Base-by-base conservation (phyloP, 1,284 basidiomycete genomes). In the Schizophyllum amplum region DNA sequence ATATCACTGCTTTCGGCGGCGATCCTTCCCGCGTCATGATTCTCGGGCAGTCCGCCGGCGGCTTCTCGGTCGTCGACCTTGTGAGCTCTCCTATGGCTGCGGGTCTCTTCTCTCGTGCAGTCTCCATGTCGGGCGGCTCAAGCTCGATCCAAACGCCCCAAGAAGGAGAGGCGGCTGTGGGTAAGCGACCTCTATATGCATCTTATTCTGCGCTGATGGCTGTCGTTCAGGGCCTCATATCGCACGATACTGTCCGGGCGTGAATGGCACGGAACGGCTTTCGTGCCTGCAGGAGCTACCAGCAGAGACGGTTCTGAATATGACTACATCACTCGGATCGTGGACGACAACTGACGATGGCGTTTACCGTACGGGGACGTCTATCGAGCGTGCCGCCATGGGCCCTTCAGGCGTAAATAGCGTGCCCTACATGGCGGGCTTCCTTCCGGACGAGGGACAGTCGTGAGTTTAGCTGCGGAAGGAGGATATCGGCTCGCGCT, bases 11-110 rank as follows among this genome's bases (percentile, higher is more conserved):
- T 15, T 74, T 75, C 65, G 70, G 59, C 1, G 57, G 59, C 5
- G 57, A 60, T n/a, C 57, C 57, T 20, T 24, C 52, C 5, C 57
- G 55, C 15, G 70, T 77, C 55, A 75, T 71, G 5, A 68, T 75
- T 26, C 68, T 70, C 52, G 75, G 75, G 1, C 72, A 75, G 63
- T 72, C 70, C 47, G 72, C 75, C 15, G 74, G 73, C 27, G 73
- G 70, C 9, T 68, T 65, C 15, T 66, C 70, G 1, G 71, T 74
- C 17, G 49, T 57, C 15, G 60, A 57, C 21, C 56, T 61, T 5
- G 23, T 60, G 0, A 56, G 22, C 9, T 59, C 61, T 2, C 60
- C 58, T 6, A 58, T 56, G 46, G 61, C 61, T 13, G 49, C 24
- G 3, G 60, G 61, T 0, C 53, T 62, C 13, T 62, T 61, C 51